Percentiles rank a stretch among this genome's conserved stretches.
Evolutionary conservation across 805 yeast genomes (phyloP).

Genomic region (Hanseniaspora occidentalis): DNA sequence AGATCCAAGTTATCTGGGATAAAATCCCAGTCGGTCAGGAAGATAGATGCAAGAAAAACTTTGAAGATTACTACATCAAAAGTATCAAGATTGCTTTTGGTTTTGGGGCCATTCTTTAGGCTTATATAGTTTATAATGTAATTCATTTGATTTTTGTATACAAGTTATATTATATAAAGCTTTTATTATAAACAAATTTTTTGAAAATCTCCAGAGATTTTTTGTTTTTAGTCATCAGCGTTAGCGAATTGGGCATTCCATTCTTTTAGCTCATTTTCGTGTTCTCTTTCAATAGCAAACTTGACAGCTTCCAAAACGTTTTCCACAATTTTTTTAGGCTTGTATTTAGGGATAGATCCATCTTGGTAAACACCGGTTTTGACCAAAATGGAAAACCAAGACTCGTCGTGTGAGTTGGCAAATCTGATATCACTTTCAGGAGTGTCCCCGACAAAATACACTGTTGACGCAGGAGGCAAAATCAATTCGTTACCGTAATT

Average conservation of each 20-base stretch:
- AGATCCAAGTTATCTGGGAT: slow-evolving; percentile 59
- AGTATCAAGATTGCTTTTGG: slow-evolving; percentile 89
- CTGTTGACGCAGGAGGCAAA: slow-evolving; percentile 75
- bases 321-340: slow-evolving; percentile 62
- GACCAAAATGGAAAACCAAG: slow-evolving; percentile 77
- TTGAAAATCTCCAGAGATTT: too few relatives aligned
- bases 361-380: slow-evolving; percentile 81
- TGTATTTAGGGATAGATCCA: slow-evolving; percentile 66
- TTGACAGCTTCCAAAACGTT: slow-evolving; percentile 73
- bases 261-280: slow-evolving; percentile 54
- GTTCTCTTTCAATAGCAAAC: slow-evolving; percentile 76
- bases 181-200: too few relatives aligned
- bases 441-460: slow-evolving; percentile 81
- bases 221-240: neutral
- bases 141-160: neutral
- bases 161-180: neutral
- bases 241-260: slow-evolving; percentile 47
- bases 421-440: slow-evolving; percentile 83
- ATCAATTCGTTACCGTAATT: slow-evolving; percentile 18
- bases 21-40: slow-evolving; percentile 96
- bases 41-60: slow-evolving; percentile 71
- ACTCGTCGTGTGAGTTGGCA: slow-evolving; percentile 74
- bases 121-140: neutral
- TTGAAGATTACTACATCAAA: slow-evolving; percentile 79
- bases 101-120: slow-evolving; percentile 76